Percentiles rank a stretch among this genome's conserved stretches.
Conservation (phyloP, 2,329 filamentous ascomycete species). For the Lasiodiplodia theobromae region DNA sequence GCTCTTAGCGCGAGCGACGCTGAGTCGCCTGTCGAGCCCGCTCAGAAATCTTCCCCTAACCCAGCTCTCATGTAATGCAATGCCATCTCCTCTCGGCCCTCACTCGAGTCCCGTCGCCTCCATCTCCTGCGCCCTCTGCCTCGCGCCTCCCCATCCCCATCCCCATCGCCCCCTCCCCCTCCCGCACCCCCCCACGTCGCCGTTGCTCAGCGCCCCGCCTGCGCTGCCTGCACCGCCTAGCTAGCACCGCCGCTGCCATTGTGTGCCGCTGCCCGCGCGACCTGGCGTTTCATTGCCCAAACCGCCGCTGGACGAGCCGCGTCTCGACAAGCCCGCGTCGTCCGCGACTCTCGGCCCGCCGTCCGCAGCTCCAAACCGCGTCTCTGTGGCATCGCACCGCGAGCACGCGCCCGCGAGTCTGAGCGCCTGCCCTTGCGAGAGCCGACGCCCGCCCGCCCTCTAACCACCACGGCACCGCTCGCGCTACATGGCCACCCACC, state of each 20-base stretch:
- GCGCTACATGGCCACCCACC: constrained; percentile 69
- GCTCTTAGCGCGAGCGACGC: constrained; percentile 4
- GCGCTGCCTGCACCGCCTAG: constrained; percentile 4
- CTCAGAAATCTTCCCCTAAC: constrained; percentile 25
- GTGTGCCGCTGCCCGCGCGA: constrained; percentile 14
- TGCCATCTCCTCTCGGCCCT: constrained; percentile 24
- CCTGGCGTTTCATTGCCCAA: constrained; percentile 7
- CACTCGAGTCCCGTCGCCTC: constrained; percentile 26
- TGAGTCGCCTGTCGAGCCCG: constrained; percentile 23
- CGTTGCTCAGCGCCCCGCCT: neutral
- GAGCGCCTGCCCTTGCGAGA: constrained; percentile 19
- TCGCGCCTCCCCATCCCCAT: constrained; percentile 23
- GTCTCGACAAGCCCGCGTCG: constrained; percentile 3
- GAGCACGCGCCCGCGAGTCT: constrained; percentile 28
- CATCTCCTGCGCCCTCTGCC: constrained; percentile 26
- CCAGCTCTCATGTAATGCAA: constrained; percentile 28
- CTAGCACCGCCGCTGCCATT: neutral
- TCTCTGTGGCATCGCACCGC: constrained; percentile 9
- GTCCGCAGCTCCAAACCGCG: neutral
- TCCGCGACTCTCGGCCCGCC: constrained; percentile 5
- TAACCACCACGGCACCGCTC: constrained; percentile 15
- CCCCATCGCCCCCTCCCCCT: neutral
- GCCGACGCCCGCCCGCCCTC: constrained; percentile 11
- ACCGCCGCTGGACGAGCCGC: constrained; percentile 7
- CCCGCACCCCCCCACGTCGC: neutral